A percentile compares a stretch with the other conserved stretches of the same genome.
Evolutionary conservation across 2,329 filamentous ascomycete genomes (phyloP).

Genomic region (Fusarium palustre): DNA sequence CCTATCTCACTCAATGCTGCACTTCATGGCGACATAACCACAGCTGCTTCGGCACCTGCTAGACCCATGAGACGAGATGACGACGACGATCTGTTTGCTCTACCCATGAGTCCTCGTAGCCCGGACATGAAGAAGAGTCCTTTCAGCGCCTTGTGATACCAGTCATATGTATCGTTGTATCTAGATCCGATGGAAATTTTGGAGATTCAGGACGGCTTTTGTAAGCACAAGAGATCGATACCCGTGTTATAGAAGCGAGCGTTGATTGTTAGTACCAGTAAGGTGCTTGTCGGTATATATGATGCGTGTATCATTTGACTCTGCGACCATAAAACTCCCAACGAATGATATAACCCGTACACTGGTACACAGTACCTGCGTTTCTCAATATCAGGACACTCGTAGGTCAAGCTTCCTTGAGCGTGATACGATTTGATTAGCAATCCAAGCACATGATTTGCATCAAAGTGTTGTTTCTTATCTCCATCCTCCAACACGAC

Average conservation of each 20-base stretch:
- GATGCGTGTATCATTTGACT: not conserved
- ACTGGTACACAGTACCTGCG: not conserved
- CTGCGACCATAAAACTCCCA: not conserved
- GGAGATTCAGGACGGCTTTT: conserved; percentile 6
- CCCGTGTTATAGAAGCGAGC: conserved; percentile 34
- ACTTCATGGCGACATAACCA: conserved; percentile 41
- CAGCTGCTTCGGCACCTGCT: conserved; percentile 31
- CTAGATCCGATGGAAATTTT: not conserved
- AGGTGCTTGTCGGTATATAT: not conserved
- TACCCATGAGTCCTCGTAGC: conserved; percentile 86
- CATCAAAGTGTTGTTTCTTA: conserved; percentile 50
- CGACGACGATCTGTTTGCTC: conserved; percentile 86
- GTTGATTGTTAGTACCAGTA: conserved; percentile 9
- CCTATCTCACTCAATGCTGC: conserved; percentile 53
- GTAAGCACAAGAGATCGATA: conserved; percentile 29
- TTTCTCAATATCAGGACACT: conserved; percentile 1
- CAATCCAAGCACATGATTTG: not conserved
- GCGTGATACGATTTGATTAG: not conserved
- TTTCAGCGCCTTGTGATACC: conserved; percentile 67
- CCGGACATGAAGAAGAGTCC: conserved; percentile 88
- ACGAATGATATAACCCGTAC: not conserved
- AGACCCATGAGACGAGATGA: conserved; percentile 43
- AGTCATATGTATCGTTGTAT: not conserved
- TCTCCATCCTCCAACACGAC: conserved; percentile 93
- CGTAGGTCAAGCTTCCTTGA: not conserved